Base-by-base conservation (phyloP, 169 alveolate species). In the Cryptosporidium viatorum region DNA sequence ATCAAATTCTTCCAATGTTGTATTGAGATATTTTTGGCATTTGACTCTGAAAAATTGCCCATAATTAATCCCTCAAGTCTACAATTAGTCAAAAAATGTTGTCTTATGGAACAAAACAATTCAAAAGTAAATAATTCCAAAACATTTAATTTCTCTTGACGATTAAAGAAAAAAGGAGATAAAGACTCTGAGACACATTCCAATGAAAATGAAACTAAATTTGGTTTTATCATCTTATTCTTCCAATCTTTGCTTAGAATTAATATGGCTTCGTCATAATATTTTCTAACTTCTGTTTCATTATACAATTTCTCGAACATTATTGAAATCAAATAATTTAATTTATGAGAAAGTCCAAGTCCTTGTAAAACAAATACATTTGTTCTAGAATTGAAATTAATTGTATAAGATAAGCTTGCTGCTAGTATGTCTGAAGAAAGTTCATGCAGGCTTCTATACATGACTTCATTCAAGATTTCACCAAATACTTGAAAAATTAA, bases 401-500 rank as follows among this genome's bases (percentile, higher is more conserved):
- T 62, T 10, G 48, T 80, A 45, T 62, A 80, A n/a, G 89, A 80
- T 18, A 80, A 50, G 33, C 80, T n/a, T 59, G 89, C 89, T 29
- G 80, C 74, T 33, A 39, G 35, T 41, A 80, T 80, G 39, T 80
- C 89, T 18, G 89, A 80, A 7, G 73, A 62, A 43, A 59, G 43
- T 18, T 80, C 69, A 62, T 80, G 89, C 74, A 80, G 6, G 21
- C 80, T 31, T 50, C 89, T 80, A 62, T 65, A 29, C 73, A 80
- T 62, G 12, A 65, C 51, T 80, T 59, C 39, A 12, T 59, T 70
- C 1, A 80, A 37, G 8, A 80, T 39, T 41, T 80, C 75, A 26
- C 89, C 89, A 62, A 80, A 80, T 12, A 80, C 89, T 59, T 80
- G 89, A 41, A 80, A 80, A 43, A 80, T n/a, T 62, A 80, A 65